Base-by-base conservation (phyloP, 176 grass and related monocot species). In the Oryza brachyantha region DNA sequence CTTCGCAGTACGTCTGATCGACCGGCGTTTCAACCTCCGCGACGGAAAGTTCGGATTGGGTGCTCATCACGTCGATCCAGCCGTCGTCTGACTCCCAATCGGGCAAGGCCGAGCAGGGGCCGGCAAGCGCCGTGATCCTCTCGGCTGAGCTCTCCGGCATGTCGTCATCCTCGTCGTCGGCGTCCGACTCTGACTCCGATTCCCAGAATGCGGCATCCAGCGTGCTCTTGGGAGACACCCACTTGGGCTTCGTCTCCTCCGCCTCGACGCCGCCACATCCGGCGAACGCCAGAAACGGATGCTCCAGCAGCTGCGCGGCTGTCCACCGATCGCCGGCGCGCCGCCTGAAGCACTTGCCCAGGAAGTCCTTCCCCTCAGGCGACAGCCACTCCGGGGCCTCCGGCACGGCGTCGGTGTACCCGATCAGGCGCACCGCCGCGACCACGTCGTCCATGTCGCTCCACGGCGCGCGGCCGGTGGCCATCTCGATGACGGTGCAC, bases 141-240 rank as follows among this genome's bases (percentile, higher is more conserved):
- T 71, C 70, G n/a, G 82, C 55, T 24, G 65, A 21, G 71, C 45
- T 75, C 59, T 83, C 91, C 0, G 62, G 28, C 39, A 11, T 14
- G 12, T 73, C 70, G 0, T 72, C 72, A 11, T 60, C 85, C 10
- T 88, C 77, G 3, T 84, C 77, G 10, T 88, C 86, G 31, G 70
- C 81, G 63, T 88, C 55, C 0, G 66, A 86, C 19, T 94, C 86
- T 26, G 70, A 78, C 57, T 88, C 55, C 0, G 66, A 86, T 13
- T 94, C 92, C 92, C 92, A 94, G 16, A 82, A 80, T 73, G 79
- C 80, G 61, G 86, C 79, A 45, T 91, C 89, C 61, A 94, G 59
- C 40, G 84, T 89, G 89, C 92, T 94, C 86, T 94, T 94, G 70
- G 92, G 92, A 26, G 92, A 94, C 11, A 94, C 83, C 92, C 92